Evolutionary conservation across 2,329 filamentous ascomycete species (phyloP), one percentile per base, ranked within the genome.

Genomic region (Metarhizium sp.): DNA sequence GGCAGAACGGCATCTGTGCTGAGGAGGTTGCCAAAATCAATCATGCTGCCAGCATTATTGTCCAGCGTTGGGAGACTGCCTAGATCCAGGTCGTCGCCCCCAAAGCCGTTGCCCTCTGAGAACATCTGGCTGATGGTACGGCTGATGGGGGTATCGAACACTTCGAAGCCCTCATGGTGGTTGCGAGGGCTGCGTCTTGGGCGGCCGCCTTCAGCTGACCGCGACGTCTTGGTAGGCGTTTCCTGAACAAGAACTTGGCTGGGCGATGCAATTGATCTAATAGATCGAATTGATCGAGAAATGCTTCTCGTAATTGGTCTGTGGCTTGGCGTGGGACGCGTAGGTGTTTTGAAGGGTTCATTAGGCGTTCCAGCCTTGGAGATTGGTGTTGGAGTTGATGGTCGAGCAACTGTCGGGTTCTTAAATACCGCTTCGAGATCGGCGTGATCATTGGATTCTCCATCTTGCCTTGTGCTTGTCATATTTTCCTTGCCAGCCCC

Each of bases 341-440:
- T 81, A 1, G 84, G 82, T 2, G 84, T 86, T 67, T 84, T 85
- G 67, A 84, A 82, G 2, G 71, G 71, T 52, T 74, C 74, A 40
- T 73, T 69, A 55, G 74, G 71, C 1, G 60, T 51, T 13, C 58
- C 53, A 2, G 59, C 54, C 65, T 76, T 78, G 4, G 67, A 61
- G 46, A 70, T 75, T 4, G 78, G 80, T 57, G 76, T 76, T 58
- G 77, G 81, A 4, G 76, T 84, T 53, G 73, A 84, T 53, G 71
- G 75, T 61, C 77, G 67, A 61, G 65, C 59, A 32, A 61, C 54
- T 55, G 72, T 73, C 59, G 70, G 79, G 64, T 74, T 86, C 55
- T 85, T 84, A 62, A 94, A 92, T 4, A 94, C 76, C 51, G 79
- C 76, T 45, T 82, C 79, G 6, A 88, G 68, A 40, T 80, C 78